Percentiles rank a stretch among this genome's conserved stretches.
Conservation (phyloP, 129 eudicot genomes). For the Dittrichia graveolens region DNA sequence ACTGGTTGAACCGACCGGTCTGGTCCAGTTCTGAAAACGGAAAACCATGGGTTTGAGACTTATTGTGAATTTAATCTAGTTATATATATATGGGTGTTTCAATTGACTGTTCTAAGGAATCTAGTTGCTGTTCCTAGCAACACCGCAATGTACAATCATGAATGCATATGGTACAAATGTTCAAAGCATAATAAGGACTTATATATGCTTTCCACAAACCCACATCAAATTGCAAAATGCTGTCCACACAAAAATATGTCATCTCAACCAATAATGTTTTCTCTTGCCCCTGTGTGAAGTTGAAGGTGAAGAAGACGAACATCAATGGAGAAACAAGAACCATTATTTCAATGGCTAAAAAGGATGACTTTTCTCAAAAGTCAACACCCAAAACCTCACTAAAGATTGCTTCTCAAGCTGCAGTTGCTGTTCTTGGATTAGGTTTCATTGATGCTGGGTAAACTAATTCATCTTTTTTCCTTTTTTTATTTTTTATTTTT, state of each 20-base stretch:
- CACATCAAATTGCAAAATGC: constrained; percentile 43
- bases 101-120: too few species aligned
- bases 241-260: constrained; percentile 45
- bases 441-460: constrained; percentile 98
- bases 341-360: constrained; percentile 42
- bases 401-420: constrained; percentile 54
- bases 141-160: constrained; percentile 1
- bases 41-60: too few species aligned
- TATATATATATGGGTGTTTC: too few species aligned
- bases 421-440: constrained; percentile 59
- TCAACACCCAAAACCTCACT: constrained; percentile 41
- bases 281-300: constrained; percentile 18
- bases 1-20: too few species aligned
- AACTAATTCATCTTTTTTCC: constrained; percentile 18
- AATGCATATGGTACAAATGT: constrained; percentile 17
- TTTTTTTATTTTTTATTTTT: not conserved
- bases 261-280: constrained; percentile 19
- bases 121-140: not conserved
- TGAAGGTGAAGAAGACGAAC: constrained; percentile 28
- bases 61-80: too few species aligned
- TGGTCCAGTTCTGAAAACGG: too few species aligned
- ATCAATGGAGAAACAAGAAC: constrained; percentile 30
- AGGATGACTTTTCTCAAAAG: constrained; percentile 41
- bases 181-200: not conserved
- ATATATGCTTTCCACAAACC: constrained; percentile 12